Conservation (phyloP, 345 rosid genomes). For the Psidium friedrichsthalianum region DNA sequence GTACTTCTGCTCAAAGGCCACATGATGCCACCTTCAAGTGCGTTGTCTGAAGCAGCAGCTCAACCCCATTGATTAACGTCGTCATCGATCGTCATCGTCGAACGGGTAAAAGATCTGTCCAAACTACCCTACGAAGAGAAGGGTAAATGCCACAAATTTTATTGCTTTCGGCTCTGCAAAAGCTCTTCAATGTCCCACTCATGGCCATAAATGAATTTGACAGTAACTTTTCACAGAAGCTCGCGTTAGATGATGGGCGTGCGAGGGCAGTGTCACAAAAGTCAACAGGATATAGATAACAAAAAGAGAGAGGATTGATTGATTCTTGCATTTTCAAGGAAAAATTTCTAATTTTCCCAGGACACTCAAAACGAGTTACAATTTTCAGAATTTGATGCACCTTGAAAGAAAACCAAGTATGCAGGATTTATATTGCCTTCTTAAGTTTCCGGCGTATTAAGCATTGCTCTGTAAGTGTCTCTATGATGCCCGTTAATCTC, state of each 20-base stretch:
- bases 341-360: neutral
- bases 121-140: neutral
- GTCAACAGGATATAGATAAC: neutral
- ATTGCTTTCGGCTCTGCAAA: neutral
- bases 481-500: neutral
- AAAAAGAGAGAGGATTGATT: neutral
- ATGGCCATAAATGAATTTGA: neutral
- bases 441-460: neutral
- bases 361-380: neutral
- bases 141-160: neutral
- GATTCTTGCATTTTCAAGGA: neutral
- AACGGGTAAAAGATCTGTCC: neutral
- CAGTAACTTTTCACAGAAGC: neutral
- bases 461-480: neutral
- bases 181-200: neutral
- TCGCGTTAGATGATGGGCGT: neutral
- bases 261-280: neutral
- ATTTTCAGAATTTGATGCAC: neutral
- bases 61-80: neutral
- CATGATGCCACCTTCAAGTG: constrained; percentile 1
- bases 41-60: neutral
- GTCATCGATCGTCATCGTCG: neutral
- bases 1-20: constrained; percentile 12
- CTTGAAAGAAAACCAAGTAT: neutral
- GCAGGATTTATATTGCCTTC: neutral